Base-by-base conservation (phyloP, 495 filamentous ascomycete species). In the Trichocladium uniseriatum region DNA sequence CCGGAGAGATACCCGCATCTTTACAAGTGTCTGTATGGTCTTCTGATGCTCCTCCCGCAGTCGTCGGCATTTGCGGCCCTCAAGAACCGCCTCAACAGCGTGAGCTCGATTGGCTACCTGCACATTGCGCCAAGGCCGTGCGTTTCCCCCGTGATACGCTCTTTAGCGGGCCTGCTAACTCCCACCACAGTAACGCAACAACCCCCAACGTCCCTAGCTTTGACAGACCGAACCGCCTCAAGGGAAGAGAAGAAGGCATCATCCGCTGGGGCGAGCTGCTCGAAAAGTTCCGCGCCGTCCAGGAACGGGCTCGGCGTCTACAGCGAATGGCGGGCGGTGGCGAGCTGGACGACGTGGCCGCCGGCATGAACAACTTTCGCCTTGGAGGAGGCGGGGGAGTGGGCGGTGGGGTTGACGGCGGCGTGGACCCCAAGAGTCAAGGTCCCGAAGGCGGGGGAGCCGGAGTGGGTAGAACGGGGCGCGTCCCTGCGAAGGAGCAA, bases 11-110 rank as follows among this genome's bases (percentile, higher is more conserved):
- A 92, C 51, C 94, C 94, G 10, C 86, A 94, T 61, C 75, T 99
- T 2, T 97, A 99, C 70, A 99, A 99, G 72, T 97, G 91, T 66
- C 81, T 99, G 11, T 99, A 96, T 59, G 94, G 94, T 27, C 76
- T 99, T 10, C 73, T 99, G 45, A 99, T 99, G 94, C 83, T 99
- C 38, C 79, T 99, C 13, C 94, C 94, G 2, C 94, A 99, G 66
- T 95, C 89, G 19, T 91, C 89, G 24, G 94, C 94, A 10, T 99
- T 99, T 66, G 91, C 90, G 7, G 89, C 90, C 2, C 74, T 99
- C 21, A 99, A 96, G 60, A 99, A 99, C 62, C 87, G 94, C 35
- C 73, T 99, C 38, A 95, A 95, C 65, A 92, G 86, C 68, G 94
- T 97, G 51, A 90, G 85, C 73, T 90, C 90, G 43, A 97, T 97